Evolutionary conservation across 2,329 filamentous ascomycete genomes (phyloP), one percentile per base, ranked within the genome.

Genomic region (Monilinia fructigena): DNA sequence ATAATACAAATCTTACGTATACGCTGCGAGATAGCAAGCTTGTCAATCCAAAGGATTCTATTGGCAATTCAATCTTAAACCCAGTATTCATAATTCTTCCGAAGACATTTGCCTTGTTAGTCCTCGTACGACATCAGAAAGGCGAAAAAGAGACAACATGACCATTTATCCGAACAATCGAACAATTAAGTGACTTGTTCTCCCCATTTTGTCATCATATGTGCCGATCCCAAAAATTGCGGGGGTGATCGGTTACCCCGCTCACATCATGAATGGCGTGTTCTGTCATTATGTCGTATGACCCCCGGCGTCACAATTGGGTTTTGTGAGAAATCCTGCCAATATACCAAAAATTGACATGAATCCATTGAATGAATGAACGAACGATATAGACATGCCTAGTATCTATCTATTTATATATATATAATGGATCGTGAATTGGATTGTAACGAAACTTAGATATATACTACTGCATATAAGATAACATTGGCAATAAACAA

Each of bases 201-300:
- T 56, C 40, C 48, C 28, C 58, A 26, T 35, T 48, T 20, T 35
- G 38, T 23, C 40, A 35, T 31, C 40, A 20, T 18, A 20, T 23
- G 35, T 56, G 61, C 28, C 20, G 40, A 26, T 56, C 18, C 35
- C 6, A 20, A 20, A 56, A 64, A 47, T 42, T 56, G 52, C 52
- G 61, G 61, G 31, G 35, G 40, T 58, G 40, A 18, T 48, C 61
- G 52, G 16, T 55, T 47, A 20, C 61, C 38, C 26, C 61, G 61
- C 38, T 64, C 61, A 38, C 38, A 26, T 56, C 8, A 56, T 45
- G 42, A 26, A 28, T 64, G 50, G 61, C 38, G 26, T 64, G 61
- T 56, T 54, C n/a, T 63, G n/a, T 58, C 61, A 53, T 56, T 54
- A n/a, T 63, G n/a, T 64, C 61, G 61, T 64, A 64, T 20, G 61